Percentiles rank a stretch among this genome's conserved stretches.
phyloP scores from a whole-genome alignment of 352 stramenopile genomes.

The Globisporangium paddicum region DNA sequence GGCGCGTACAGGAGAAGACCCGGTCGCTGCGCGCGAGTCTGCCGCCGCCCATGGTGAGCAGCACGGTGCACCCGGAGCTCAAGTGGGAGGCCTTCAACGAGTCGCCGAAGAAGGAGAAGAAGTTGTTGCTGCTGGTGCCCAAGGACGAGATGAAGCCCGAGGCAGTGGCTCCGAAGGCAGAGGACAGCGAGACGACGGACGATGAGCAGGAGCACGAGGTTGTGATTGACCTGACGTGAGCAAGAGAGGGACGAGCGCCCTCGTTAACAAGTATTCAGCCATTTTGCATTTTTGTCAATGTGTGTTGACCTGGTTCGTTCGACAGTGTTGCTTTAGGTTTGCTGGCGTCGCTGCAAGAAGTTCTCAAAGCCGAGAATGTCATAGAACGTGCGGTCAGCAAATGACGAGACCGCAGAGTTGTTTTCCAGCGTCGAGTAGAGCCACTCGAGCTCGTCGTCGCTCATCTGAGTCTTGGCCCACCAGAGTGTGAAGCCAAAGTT shows the following conservation, averaged over 20 bases:
- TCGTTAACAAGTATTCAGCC: constrained; percentile 3
- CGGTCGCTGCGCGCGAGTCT: constrained; percentile 21
- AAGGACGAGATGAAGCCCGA: constrained; percentile 3
- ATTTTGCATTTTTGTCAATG: not conserved
- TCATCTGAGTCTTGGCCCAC: constrained; percentile 57
- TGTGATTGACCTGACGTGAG: constrained; percentile 1
- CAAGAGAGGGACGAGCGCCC: not conserved
- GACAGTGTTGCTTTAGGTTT: not conserved
- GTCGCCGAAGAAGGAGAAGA: not conserved
- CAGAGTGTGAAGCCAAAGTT: constrained; percentile 68
- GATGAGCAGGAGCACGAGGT: not conserved
- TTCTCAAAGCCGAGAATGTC: constrained; percentile 62
- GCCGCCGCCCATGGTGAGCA: constrained; percentile 2
- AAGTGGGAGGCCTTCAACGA: constrained; percentile 1
- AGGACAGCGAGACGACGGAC: not conserved
- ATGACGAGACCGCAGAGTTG: constrained; percentile 7
- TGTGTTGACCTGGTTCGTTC: not conserved
- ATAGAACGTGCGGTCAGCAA: constrained; percentile 58
- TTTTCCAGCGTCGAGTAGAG: constrained; percentile 50
- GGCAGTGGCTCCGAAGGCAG: not conserved
- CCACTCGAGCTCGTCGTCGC: constrained; percentile 52
- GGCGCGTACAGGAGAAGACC: constrained; percentile 65
- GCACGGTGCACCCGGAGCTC: not conserved
- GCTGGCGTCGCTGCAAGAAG: constrained; percentile 30
- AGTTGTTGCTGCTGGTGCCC: not conserved